Evolutionary conservation across 2,329 filamentous ascomycete species (phyloP), one percentile per base, ranked within the genome.

Genomic region (Penicillium italicum): DNA sequence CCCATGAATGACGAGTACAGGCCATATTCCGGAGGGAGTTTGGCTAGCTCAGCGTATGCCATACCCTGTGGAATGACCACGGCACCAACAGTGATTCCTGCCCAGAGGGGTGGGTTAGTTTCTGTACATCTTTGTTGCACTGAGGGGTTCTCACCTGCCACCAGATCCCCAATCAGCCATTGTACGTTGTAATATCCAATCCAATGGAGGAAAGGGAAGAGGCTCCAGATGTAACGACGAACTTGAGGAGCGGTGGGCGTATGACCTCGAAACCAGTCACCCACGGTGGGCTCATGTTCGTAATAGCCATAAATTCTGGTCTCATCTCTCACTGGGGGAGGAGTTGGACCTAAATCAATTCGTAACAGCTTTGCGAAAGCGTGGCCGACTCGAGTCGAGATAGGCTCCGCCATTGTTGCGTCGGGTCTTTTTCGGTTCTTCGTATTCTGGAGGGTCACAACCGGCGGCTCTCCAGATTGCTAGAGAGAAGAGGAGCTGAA

Each of bases 1-100:
- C 92, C 93, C 81, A 96, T 92, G 70, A 97, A 97, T 0, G 91
- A 96, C 0, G 92, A 92, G 74, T 95, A 94, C 0, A 97, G 82
- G 47, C 92, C 92, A 67, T 87, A 97, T 71, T 96, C 81, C 6
- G 86, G 82, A 1, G 84, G 81, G 10, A 97, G 80, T 59, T 86
- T 82, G 45, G 92, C 92, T 34, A 97, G 80, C 56, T 85, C 80
- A 31, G 92, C 91, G 74, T 97, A 97, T 2, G 91, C 91, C 92
- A 97, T 96, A 57, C 90, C 87, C 71, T 97, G 92, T 12, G 92
- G 92, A 9, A 96, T 90, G 26, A 96, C 91, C 20, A 90, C 87
- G 47, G 86, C 80, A 28, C 87, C 87, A 50, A 88, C 84, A 3
- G 86, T 89, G 59, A 88, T 80, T 0, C 56, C 56, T 58, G 20